Evolutionary conservation across 495 filamentous ascomycete genomes (phyloP).

Genomic region (Chaetomium tenue): DNA sequence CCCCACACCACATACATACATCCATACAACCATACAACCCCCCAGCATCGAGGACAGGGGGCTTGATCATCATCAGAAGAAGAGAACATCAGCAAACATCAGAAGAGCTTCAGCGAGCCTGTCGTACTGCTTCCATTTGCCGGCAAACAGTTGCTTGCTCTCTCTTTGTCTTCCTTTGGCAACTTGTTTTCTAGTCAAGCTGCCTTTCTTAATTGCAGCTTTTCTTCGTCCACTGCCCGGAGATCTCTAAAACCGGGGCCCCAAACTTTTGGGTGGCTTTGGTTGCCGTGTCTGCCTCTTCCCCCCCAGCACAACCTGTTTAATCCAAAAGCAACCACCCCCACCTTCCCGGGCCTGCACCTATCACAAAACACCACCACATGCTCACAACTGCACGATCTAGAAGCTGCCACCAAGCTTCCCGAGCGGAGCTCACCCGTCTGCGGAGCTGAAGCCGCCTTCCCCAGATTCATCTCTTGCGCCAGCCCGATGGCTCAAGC

Average conservation of each 20-base stretch:
- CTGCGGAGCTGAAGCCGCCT: conserved; percentile 32
- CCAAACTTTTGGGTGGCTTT: background rate
- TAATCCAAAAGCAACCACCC: conserved; percentile 13
- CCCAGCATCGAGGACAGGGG: background rate
- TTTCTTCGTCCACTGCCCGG: background rate
- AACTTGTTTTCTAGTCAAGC: background rate
- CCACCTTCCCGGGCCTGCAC: conserved; percentile 21
- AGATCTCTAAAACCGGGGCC: background rate
- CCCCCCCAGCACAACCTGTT: background rate
- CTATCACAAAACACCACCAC: conserved; percentile 28
- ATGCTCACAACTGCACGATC: conserved; percentile 36
- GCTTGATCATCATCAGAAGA: background rate
- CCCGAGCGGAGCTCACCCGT: conserved; percentile 37
- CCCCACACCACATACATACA: background rate
- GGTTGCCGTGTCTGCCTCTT: background rate
- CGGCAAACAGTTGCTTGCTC: conserved; percentile 2
- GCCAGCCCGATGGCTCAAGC: conserved; percentile 55
- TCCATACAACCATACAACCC: too few relatives aligned
- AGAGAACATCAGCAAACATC: background rate
- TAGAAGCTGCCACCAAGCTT: conserved; percentile 40
- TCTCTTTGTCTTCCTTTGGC: background rate
- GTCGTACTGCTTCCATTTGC: background rate
- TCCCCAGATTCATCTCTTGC: conserved; percentile 26
- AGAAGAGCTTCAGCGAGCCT: background rate
- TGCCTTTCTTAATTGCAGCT: background rate